phyloP scores from a whole-genome alignment of 2,329 filamentous ascomycete genomes.

The Mycosphaerella arachidis region DNA sequence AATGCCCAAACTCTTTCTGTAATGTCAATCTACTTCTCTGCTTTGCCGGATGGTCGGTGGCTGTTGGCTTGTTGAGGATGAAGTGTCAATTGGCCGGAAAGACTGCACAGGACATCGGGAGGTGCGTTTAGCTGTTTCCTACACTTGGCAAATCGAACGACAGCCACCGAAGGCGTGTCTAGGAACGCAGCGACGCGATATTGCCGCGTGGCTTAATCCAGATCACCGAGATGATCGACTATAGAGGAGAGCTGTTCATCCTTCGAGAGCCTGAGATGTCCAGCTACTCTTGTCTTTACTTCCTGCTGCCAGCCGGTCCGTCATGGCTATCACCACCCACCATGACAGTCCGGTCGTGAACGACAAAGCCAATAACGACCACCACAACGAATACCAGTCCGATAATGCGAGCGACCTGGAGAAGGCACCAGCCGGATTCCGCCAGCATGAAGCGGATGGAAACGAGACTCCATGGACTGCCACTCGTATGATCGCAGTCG shows the following conservation, averaged over 20 bases:
- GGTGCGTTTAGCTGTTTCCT: neutral
- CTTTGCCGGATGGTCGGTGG: neutral
- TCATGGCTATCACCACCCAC: slow-evolving; percentile 1
- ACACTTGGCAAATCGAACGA: neutral
- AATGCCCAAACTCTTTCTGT: neutral
- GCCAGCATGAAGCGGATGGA: slow-evolving; percentile 9
- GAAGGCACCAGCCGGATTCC: slow-evolving; percentile 14
- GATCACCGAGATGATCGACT: neutral
- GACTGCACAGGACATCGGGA: neutral
- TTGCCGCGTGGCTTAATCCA: neutral
- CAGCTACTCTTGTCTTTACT: neutral
- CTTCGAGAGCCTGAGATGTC: neutral
- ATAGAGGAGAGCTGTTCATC: neutral
- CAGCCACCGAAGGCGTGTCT: neutral
- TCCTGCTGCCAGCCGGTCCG: neutral
- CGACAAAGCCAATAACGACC: neutral
- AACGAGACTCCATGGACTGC: slow-evolving; percentile 21
- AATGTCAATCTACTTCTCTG: neutral
- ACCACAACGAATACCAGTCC: slow-evolving; percentile 2
- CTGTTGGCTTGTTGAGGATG: neutral
- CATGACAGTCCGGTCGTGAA: neutral
- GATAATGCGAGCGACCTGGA: slow-evolving; percentile 13
- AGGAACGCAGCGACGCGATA: neutral
- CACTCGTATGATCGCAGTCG: slow-evolving; percentile 20
- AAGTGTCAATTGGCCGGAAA: neutral